Evolutionary conservation across 345 rosid species (phyloP).

Genomic region (Moringa oleifera): DNA sequence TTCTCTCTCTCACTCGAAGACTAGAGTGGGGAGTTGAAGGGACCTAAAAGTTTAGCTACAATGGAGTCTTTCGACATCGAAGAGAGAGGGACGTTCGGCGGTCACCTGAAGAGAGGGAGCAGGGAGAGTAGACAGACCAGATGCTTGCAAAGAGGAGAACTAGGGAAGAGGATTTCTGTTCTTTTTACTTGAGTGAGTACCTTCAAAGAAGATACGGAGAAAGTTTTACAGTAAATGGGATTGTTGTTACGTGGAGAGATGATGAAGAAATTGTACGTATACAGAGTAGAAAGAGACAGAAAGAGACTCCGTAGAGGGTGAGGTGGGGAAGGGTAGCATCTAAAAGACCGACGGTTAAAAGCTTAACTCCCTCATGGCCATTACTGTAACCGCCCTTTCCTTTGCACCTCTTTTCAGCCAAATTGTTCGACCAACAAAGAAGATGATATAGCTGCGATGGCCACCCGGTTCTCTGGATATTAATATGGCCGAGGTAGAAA

Average conservation of each 20-base stretch:
- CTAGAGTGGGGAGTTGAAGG: conserved; percentile 2
- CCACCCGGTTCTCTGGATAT: too few relatives aligned
- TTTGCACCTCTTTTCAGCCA: background rate
- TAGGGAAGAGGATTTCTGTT: background rate
- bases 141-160: too few relatives aligned
- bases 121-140: background rate
- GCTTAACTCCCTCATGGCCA: background rate
- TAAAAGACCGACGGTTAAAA: background rate
- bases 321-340: background rate
- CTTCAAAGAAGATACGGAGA: background rate
- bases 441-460: conserved; percentile 1
- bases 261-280: too few relatives aligned
- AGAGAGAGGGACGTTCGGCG: background rate
- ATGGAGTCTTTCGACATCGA: background rate
- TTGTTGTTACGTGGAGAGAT: background rate
- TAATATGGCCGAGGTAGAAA: background rate
- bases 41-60: background rate
- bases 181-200: too few relatives aligned
- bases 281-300: background rate
- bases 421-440: background rate
- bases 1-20: background rate
- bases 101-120: background rate
- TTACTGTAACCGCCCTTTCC: too few relatives aligned
- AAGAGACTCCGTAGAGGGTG: background rate
- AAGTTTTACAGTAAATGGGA: background rate